phyloP scores from a whole-genome alignment of 305 asterid species.

The Fraxinus baroniana region DNA sequence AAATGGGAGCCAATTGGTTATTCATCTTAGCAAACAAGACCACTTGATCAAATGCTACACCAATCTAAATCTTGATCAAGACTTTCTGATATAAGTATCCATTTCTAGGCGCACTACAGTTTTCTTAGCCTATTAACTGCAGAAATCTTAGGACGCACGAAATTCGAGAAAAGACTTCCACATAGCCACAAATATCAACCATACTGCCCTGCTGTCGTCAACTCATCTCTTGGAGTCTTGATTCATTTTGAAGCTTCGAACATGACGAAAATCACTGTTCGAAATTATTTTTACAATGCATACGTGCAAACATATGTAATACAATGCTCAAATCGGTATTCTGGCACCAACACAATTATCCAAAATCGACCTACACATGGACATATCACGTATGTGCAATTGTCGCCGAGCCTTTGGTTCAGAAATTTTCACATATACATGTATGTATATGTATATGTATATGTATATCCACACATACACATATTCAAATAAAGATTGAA shows the following conservation, averaged over 20 bases:
- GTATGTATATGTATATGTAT: conserved; percentile 25
- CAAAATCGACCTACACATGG: neutral
- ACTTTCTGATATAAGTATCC: neutral
- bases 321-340: neutral
- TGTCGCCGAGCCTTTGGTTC: conserved; percentile 17
- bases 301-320: conserved; percentile 6
- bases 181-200: neutral
- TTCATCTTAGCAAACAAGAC: neutral
- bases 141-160: neutral
- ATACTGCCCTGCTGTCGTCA: neutral
- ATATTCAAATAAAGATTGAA: conserved; percentile 17
- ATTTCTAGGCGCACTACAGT: neutral
- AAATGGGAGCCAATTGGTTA: conserved; percentile 1
- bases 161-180: neutral
- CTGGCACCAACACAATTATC: neutral
- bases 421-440: conserved; percentile 39
- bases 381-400: conserved; percentile 2
- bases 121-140: neutral
- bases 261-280: neutral
- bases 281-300: conserved; percentile 9
- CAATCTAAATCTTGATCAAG: neutral
- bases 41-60: conserved; percentile 5
- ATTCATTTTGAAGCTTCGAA: conserved; percentile 17
- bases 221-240: conserved; percentile 15
- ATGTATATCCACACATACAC: conserved; percentile 14